Base-by-base conservation (phyloP, 371 early-diverging fungal genomes). In the Mucor lusitanicus region DNA sequence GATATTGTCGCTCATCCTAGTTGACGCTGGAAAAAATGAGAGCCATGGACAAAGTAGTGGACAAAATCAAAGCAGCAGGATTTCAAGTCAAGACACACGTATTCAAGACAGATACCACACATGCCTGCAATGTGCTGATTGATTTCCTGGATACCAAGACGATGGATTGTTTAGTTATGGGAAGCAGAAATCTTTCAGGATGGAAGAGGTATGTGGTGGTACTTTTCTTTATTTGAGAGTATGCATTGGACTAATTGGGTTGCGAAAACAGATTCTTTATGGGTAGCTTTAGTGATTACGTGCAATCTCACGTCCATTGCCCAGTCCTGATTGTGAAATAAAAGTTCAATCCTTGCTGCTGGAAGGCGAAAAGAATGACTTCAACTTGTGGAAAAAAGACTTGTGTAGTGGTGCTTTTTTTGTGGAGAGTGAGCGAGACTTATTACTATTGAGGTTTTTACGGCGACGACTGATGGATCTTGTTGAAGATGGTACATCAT, bases 241-340 rank as follows among this genome's bases (percentile, higher is more conserved):
- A 27, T 56, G 27, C 17, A 21, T 11, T 19, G 9, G 40, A 19
- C n/a, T 28, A 28, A 33, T 3, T n/a, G 39, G 17, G 32, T 37
- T 8, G 8, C 39, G n/a, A 62, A 39, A 28, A 58, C 67, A 84
- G 85, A 21, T 72, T 80, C 21, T 80, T 83, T 59, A 65, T 79
- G 61, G 83, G 83, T n/a, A 83, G 83, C 59, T 85, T 85, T 55
- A 82, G 82, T 62, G 82, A 85, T 28, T 81, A 76, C 57, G 80
- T 81, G 15, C 80, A 81, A 58, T 61, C 77, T 1, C 76, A 80
- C 60, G 78, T 80, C 4, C 70, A 80, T 39, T 83, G 85, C 58
- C 83, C 85, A 4, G 83, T 85, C 3, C 60, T 85, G 53, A 75
- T 85, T 55, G 74, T 83, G 13, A 85, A 79, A 69, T 74, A 74